Conservation (phyloP, 2,329 filamentous ascomycete genomes). For the Fonsecaea erecta region DNA sequence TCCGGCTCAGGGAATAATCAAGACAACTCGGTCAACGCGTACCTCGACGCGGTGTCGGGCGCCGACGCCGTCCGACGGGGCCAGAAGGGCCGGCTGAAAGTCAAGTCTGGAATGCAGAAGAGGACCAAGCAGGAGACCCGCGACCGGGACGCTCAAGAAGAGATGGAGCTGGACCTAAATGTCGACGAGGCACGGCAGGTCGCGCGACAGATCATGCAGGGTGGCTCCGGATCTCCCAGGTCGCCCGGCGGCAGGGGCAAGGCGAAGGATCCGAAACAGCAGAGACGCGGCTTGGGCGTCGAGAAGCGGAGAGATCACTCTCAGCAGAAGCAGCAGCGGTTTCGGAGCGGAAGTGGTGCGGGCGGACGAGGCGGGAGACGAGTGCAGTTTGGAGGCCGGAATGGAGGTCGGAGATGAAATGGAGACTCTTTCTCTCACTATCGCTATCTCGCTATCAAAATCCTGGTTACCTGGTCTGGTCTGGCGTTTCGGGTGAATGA, state of each 20-base stretch:
- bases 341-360: slow-evolving; percentile 29
- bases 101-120: slow-evolving; percentile 53
- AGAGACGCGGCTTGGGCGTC: slow-evolving; percentile 34
- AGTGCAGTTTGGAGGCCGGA: slow-evolving; percentile 23
- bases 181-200: slow-evolving; percentile 52
- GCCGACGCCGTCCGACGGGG: slow-evolving; percentile 63
- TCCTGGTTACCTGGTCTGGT: too few relatives aligned
- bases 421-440: background rate
- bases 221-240: slow-evolving; percentile 18
- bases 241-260: slow-evolving; percentile 1
- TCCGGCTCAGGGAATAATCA: slow-evolving; percentile 40
- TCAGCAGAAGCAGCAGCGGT: slow-evolving; percentile 24
- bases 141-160: slow-evolving; percentile 43
- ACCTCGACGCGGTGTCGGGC: slow-evolving; percentile 64
- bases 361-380: slow-evolving; percentile 24
- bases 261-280: slow-evolving; percentile 17
- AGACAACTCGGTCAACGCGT: slow-evolving; percentile 58
- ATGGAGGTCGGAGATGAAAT: slow-evolving; percentile 20
- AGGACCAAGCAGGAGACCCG: slow-evolving; percentile 41
- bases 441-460: too few relatives aligned
- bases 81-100: slow-evolving; percentile 65
- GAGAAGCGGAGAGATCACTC: slow-evolving; percentile 31
- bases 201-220: slow-evolving; percentile 34
- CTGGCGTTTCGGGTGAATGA: background rate
- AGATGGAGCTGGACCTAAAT: slow-evolving; percentile 54